Conservation (phyloP, 1,284 basidiomycete species). For the Retiboletus flavoniger region DNA sequence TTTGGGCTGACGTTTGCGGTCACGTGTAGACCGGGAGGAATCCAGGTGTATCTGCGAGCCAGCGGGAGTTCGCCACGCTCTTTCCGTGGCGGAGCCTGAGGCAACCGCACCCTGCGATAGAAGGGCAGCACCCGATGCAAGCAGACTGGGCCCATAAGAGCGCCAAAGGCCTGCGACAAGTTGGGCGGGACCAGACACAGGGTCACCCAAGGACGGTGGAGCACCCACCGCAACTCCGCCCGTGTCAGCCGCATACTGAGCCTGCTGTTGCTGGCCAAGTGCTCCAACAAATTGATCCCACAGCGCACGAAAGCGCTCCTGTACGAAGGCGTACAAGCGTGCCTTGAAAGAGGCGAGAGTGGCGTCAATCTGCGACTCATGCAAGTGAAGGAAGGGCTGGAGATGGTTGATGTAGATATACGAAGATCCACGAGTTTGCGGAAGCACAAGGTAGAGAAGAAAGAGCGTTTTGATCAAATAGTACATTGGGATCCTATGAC, state of each 20-base stretch:
- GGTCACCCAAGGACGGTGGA: constrained; percentile 51
- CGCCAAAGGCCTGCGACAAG: constrained; percentile 66
- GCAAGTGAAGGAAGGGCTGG: constrained; percentile 72
- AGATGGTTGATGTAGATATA: constrained; percentile 77
- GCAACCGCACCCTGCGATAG: constrained; percentile 48
- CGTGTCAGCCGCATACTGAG: constrained; percentile 20
- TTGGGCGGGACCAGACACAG: constrained; percentile 61
- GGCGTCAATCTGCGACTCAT: constrained; percentile 82
- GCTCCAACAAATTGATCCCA: constrained; percentile 60
- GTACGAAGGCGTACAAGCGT: constrained; percentile 63
- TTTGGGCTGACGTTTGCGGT: constrained; percentile 54
- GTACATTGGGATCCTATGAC: constrained; percentile 82
- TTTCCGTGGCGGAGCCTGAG: constrained; percentile 30
- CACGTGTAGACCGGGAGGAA: constrained; percentile 28
- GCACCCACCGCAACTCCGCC: constrained; percentile 35
- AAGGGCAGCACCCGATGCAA: constrained; percentile 63
- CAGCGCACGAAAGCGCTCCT: constrained; percentile 55
- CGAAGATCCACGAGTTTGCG: constrained; percentile 82
- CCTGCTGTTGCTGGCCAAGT: constrained; percentile 39
- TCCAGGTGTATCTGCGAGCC: constrained; percentile 30
- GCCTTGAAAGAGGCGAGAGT: constrained; percentile 61
- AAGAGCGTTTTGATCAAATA: constrained; percentile 80
- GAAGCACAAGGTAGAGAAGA: constrained; percentile 86
- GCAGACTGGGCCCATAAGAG: constrained; percentile 69
- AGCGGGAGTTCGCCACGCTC: constrained; percentile 26